phyloP scores from a whole-genome alignment of 2,329 filamentous ascomycete species.

The Biscogniauxia sp. region DNA sequence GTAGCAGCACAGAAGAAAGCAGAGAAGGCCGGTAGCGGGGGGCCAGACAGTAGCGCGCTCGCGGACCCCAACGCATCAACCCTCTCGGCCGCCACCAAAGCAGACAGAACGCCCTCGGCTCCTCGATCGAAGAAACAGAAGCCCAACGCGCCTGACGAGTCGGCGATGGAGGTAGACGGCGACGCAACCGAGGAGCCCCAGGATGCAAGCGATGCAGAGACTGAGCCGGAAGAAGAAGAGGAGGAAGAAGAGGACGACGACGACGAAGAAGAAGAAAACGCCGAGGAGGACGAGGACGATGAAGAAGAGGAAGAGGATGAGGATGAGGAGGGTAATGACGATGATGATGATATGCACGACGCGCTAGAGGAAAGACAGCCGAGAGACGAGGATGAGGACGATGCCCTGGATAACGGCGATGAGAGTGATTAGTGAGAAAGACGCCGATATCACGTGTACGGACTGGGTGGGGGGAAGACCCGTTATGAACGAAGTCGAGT shows the following conservation, averaged over 20 bases:
- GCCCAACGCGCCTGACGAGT: conserved; percentile 37
- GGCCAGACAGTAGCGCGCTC: conserved; percentile 12
- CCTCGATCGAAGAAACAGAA: conserved; percentile 39
- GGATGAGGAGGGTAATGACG: conserved; percentile 22
- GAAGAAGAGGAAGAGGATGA: conserved; percentile 45
- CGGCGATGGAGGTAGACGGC: conserved; percentile 45
- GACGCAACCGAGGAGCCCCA: conserved; percentile 34
- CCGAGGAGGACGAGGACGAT: conserved; percentile 47
- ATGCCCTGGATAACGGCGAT: conserved; percentile 59
- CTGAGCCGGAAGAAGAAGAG: conserved; percentile 43
- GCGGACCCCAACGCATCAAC: conserved; percentile 35
- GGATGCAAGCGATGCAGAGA: conserved; percentile 39
- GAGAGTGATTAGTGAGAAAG: conserved; percentile 50
- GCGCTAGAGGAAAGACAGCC: conserved; percentile 35
- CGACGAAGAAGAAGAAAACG: conserved; percentile 53
- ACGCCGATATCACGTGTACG: neutral
- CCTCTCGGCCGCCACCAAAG: conserved; percentile 23
- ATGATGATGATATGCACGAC: conserved; percentile 42
- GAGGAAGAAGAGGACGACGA: conserved; percentile 52
- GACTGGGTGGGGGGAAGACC: neutral
- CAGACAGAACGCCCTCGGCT: conserved; percentile 17
- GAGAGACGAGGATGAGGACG: conserved; percentile 48
- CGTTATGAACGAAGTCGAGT: too few relatives aligned
- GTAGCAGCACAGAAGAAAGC: conserved; percentile 62
- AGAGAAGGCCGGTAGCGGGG: conserved; percentile 20